A percentile compares a stretch with the other conserved stretches of the same genome.
phyloP scores from a whole-genome alignment of 108 stramenopile species.

The Halocafeteria seosinensis region DNA sequence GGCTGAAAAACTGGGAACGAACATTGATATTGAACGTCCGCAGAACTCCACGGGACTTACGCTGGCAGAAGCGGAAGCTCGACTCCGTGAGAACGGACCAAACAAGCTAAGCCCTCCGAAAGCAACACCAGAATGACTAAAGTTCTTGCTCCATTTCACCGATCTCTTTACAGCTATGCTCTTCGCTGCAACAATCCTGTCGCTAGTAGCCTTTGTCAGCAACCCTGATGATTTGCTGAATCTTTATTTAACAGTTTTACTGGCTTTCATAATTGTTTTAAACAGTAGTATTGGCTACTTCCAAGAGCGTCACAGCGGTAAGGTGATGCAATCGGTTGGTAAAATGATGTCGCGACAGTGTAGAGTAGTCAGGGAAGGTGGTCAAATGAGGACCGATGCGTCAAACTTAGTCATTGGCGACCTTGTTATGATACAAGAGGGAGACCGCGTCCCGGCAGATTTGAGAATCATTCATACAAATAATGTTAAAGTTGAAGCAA shows the following conservation, averaged over 20 bases:
- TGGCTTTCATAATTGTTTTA: constrained; percentile 37
- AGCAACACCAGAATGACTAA: constrained; percentile 30
- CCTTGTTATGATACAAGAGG: constrained; percentile 46
- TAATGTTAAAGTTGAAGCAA: constrained; percentile 62
- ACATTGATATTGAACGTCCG: too few relatives aligned
- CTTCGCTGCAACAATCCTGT: constrained; percentile 13
- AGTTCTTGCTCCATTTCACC: constrained; percentile 38
- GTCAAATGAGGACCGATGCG: neutral
- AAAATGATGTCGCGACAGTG: constrained; percentile 8
- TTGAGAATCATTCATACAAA: constrained; percentile 54
- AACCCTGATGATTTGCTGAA: constrained; percentile 14
- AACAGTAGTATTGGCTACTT: constrained; percentile 36
- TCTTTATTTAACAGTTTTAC: constrained; percentile 43
- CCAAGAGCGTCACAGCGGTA: constrained; percentile 35
- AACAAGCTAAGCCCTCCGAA: constrained; percentile 41
- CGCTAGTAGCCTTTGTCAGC: constrained; percentile 1
- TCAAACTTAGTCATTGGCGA: constrained; percentile 38
- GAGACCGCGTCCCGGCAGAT: constrained; percentile 71
- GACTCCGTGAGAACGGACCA: too few relatives aligned
- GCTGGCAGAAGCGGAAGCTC: too few relatives aligned
- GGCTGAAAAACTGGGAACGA: too few relatives aligned
- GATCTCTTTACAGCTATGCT: constrained; percentile 40
- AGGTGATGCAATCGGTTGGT: constrained; percentile 29
- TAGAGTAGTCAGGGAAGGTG: constrained; percentile 1
- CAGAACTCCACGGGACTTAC: too few relatives aligned